Evolutionary conservation across 2,329 filamentous ascomycete species (phyloP), one percentile per base, ranked within the genome.

Genomic region (Akanthomyces uredinophilus): DNA sequence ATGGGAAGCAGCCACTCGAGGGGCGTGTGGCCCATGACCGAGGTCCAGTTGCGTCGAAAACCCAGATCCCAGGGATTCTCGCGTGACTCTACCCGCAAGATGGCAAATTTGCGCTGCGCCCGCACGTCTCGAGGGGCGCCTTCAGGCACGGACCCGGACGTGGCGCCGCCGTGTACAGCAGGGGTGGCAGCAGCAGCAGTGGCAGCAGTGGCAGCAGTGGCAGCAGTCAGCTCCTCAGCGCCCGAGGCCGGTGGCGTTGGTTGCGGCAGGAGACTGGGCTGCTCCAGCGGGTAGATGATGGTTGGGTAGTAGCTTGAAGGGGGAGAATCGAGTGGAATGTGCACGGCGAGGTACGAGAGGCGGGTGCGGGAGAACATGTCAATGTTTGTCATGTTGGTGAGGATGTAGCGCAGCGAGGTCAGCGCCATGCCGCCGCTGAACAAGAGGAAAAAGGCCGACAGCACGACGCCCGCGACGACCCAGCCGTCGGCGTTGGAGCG

Each of bases 41-140:
- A 83, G 66, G 86, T 84, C 76, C 92, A 88, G 70, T 98, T 98
- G 32, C 79, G 75, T 65, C 83, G 80, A 10, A 77, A 75, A 2
- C 90, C 91, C 1, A 95, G 77, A 68, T 96, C 85, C 87, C 92
- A 99, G 0, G 92, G 91, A 67, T 96, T 96, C 67, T 95, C 88
- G 11, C 90, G 88, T 0, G 85, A 82, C 3, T 85, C 79, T 0
- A 89, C 91, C 64, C 85, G 82, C 2, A 97, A 78, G 46, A 98
- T 88, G 14, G 91, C 92, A 71, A 96, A 98, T 13, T 84, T 89
- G 32, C 87, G 83, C 5, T 77, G 80, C 27, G 86, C 84, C 3
- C 78, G 74, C 49, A 71, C 68, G 65, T 83, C 82, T 37, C 78
- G 3, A 70, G 68, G 20, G 41, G 16, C 16, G 27, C 18, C 4